Evolutionary conservation across 2,329 filamentous ascomycete species (phyloP).

Genomic region (Ceratocystis cubensis): DNA sequence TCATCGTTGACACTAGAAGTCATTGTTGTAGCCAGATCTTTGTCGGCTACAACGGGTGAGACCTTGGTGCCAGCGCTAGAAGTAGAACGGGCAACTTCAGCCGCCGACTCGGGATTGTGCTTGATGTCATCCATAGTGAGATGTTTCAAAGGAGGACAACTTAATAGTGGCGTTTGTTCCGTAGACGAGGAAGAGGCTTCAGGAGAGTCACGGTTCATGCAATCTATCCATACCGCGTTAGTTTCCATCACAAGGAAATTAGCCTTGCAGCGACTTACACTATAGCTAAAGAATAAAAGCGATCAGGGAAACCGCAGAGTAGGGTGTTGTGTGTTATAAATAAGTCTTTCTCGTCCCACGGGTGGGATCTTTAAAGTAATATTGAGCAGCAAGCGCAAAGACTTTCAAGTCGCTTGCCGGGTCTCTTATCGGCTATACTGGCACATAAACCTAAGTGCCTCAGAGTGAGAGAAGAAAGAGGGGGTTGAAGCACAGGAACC

Average conservation of each 20-base stretch:
- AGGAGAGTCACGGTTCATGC: neutral
- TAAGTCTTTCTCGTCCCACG: conserved; percentile 45
- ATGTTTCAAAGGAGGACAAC: conserved; percentile 22
- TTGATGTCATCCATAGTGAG: neutral
- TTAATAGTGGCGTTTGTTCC: conserved; percentile 14
- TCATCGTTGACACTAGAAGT: conserved; percentile 23
- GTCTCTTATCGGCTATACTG: conserved; percentile 31
- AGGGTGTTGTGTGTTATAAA: neutral
- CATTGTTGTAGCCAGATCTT: neutral
- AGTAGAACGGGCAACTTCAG: conserved; percentile 10
- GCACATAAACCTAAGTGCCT: conserved; percentile 36
- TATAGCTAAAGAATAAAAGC: neutral
- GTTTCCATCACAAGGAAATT: neutral
- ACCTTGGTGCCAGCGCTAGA: conserved; percentile 21
- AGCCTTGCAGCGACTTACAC: neutral
- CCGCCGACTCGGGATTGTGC: neutral
- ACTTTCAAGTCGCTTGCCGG: conserved; percentile 51
- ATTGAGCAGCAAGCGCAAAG: conserved; percentile 50
- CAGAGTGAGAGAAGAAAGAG: conserved; percentile 23
- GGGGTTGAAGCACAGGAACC: conserved; percentile 17
- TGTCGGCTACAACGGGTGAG: conserved; percentile 17
- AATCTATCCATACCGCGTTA: neutral
- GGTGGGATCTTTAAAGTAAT: conserved; percentile 14
- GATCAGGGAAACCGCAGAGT: neutral
- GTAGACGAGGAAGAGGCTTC: neutral